Evolutionary conservation across 345 rosid genomes (phyloP).

Genomic region (Camelina neglecta): DNA sequence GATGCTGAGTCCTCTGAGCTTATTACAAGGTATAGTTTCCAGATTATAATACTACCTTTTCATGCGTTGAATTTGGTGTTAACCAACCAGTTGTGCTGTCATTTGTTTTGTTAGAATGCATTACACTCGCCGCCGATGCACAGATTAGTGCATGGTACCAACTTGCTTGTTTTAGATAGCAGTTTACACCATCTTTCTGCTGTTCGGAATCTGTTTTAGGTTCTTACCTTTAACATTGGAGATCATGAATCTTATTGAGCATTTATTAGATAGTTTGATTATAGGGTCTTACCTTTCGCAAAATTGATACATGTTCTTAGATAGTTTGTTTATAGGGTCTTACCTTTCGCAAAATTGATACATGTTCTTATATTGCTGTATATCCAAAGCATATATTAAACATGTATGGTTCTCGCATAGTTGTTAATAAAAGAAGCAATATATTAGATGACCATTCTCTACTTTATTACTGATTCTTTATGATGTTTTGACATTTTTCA

Average conservation of each 20-base stretch:
- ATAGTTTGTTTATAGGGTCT: background rate
- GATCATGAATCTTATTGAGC: conserved; percentile 8
- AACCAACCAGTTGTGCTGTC: conserved; percentile 23
- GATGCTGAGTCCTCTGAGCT: conserved; percentile 89
- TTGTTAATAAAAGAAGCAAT: conserved; percentile 9
- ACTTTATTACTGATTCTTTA: conserved; percentile 20
- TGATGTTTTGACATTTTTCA: conserved; percentile 40
- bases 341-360: background rate
- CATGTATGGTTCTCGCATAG: background rate
- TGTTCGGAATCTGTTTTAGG: conserved; percentile 6
- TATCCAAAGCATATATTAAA: background rate
- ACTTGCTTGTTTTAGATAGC: background rate
- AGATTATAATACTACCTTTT: background rate
- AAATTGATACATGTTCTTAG: background rate
- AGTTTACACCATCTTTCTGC: background rate
- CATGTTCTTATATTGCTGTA: background rate
- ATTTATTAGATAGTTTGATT: background rate
- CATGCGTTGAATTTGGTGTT: conserved; percentile 6
- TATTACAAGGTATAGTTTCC: conserved; percentile 66
- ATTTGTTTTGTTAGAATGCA: conserved; percentile 1
- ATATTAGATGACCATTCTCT: background rate
- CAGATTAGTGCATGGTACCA: background rate
- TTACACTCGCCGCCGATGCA: background rate
- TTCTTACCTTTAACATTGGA: background rate
- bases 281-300: background rate